These are phyloP conservation scores for Lactarius tabidus DNA, from an alignment of 768 basidiomycete genomes.

Conservation along the genomic window DNA sequence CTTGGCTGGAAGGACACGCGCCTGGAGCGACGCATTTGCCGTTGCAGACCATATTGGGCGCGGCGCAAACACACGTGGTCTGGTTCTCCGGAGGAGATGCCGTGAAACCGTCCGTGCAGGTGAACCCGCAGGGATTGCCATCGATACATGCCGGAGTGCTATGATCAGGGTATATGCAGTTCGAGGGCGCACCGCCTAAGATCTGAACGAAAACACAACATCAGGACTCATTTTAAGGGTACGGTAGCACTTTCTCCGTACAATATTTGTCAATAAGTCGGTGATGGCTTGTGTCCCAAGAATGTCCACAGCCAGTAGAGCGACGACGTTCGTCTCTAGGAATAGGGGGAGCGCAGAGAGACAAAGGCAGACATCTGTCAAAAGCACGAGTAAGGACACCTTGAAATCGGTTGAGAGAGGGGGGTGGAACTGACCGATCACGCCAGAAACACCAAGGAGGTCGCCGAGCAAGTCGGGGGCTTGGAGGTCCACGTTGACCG, in stretches of 20 bases:
- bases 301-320: conserved; percentile 31
- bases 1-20: conserved; percentile 31
- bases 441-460: conserved; percentile 31
- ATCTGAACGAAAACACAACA: conserved; percentile 29
- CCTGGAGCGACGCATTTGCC: conserved; percentile 37
- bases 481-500: conserved; percentile 34
- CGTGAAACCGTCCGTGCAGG: conserved; percentile 43
- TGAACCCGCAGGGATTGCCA: conserved; percentile 42
- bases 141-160: conserved; percentile 36
- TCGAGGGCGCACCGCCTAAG: conserved; percentile 23
- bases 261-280: conserved; percentile 36
- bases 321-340: conserved; percentile 33
- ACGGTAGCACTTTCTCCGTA: conserved; percentile 25
- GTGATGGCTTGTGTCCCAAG: conserved; percentile 34
- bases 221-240: background rate
- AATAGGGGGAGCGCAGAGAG: conserved; percentile 37
- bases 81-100: conserved; percentile 32
- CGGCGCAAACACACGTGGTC: conserved; percentile 41
- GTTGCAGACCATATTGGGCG: conserved; percentile 44
- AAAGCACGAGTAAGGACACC: background rate
- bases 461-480: conserved; percentile 30
- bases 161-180: conserved; percentile 42
- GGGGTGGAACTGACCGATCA: conserved; percentile 26
- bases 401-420: background rate
- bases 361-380: conserved; percentile 43